Evolutionary conservation across 2,329 filamentous ascomycete species (phyloP).

Genomic region (Niveomyces coronatus): DNA sequence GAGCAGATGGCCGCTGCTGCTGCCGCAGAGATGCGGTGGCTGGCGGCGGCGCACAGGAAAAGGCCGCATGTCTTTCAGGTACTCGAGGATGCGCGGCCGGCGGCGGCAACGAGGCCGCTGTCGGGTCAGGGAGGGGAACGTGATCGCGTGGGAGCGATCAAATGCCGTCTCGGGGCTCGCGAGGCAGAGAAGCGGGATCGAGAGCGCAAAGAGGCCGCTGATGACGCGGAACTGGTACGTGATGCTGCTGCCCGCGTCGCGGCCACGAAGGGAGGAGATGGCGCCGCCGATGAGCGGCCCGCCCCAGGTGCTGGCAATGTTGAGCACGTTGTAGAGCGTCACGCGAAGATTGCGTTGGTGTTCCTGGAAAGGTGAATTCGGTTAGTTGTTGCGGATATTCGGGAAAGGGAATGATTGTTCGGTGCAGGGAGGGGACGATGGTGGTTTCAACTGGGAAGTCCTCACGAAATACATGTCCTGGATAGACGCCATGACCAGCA

Average conservation of each 20-base stretch:
- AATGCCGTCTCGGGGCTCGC: constrained; percentile 43
- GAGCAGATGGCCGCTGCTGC: too few relatives aligned
- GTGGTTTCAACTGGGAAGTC: too few relatives aligned
- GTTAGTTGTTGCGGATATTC: too few relatives aligned
- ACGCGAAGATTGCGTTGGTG: constrained; percentile 39
- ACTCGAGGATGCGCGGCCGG: constrained; percentile 23
- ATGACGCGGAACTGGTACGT: constrained; percentile 41
- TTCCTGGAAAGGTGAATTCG: constrained; percentile 29
- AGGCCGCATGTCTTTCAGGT: constrained; percentile 30
- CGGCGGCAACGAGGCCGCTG: constrained; percentile 21
- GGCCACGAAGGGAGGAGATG: constrained; percentile 25
- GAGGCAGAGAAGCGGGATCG: constrained; percentile 36
- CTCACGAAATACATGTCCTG: constrained; percentile 48
- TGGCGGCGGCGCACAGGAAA: constrained; percentile 25
- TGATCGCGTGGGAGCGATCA: constrained; percentile 26
- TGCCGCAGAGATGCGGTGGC: constrained; percentile 17
- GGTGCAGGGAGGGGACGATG: too few relatives aligned
- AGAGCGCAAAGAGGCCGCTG: constrained; percentile 35
- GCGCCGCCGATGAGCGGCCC: constrained; percentile 43
- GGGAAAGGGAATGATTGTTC: too few relatives aligned
- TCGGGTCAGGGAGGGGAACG: constrained; percentile 16
- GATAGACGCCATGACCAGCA: constrained; percentile 40
- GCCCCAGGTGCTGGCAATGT: constrained; percentile 40
- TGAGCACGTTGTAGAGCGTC: constrained; percentile 34
- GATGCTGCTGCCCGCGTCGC: constrained; percentile 17